Conservation (phyloP, 441 rosid species). For the Erysimum pusillum region DNA sequence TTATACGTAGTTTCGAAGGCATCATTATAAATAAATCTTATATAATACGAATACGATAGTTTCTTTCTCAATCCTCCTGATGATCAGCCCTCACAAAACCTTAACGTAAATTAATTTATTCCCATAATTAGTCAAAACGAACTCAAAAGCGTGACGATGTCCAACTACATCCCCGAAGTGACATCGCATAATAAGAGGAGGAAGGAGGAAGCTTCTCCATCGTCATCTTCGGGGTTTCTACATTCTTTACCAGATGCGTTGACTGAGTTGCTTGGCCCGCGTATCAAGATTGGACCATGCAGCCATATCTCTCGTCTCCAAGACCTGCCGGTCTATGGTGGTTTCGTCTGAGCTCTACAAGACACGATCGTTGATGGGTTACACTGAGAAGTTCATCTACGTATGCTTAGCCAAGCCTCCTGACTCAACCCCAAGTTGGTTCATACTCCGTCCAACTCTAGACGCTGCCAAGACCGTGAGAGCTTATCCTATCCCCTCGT, state of each 20-base stretch:
- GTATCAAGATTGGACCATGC: background rate
- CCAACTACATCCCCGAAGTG: no score
- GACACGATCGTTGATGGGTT: background rate
- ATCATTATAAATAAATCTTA: no score
- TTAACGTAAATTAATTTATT: no score
- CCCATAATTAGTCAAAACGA: background rate
- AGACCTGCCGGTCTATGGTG: background rate
- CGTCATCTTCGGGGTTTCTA: background rate
- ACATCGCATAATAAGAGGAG: background rate
- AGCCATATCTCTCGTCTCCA: background rate
- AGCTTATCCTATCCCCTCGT: background rate
- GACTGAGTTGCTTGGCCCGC: conserved; percentile 1
- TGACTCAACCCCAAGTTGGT: background rate
- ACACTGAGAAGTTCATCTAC: background rate
- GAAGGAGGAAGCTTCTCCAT: no score
- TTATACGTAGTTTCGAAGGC: no score
- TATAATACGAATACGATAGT: no score
- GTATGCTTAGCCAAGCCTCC: background rate
- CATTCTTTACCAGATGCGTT: background rate
- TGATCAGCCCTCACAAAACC: no score
- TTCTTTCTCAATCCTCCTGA: no score
- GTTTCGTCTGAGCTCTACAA: conserved; percentile 2
- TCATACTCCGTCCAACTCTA: background rate
- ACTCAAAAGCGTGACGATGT: background rate
- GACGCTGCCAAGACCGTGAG: background rate